Conservation (phyloP, 1,139 yeast genomes). For the Yamadazyma songkhlaensis region DNA sequence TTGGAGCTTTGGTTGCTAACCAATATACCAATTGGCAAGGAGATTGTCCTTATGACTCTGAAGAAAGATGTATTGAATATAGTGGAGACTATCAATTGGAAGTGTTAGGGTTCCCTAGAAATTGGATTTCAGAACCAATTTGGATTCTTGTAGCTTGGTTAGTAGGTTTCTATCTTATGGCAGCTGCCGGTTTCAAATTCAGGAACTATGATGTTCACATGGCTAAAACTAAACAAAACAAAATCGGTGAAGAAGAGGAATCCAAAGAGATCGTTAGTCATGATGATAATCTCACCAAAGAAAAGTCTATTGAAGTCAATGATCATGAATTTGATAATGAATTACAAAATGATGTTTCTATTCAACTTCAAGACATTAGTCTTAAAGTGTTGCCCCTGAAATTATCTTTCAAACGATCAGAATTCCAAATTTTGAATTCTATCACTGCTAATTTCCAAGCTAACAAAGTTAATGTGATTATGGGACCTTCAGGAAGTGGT, state of each 20-base stretch:
- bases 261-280: slow-evolving; percentile 1
- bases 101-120: slow-evolving; percentile 57
- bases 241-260: slow-evolving; percentile 30
- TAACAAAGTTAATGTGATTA: slow-evolving; percentile 69
- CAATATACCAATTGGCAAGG: slow-evolving; percentile 63
- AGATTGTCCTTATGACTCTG: slow-evolving; percentile 45
- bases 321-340: slow-evolving; percentile 15
- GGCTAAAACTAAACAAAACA: slow-evolving; percentile 41
- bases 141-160: slow-evolving; percentile 60
- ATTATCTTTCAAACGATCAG: slow-evolving; percentile 7
- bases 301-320: slow-evolving; percentile 3
- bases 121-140: slow-evolving; percentile 70
- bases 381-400: slow-evolving; percentile 8
- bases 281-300: slow-evolving; percentile 7
- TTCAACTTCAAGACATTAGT: slow-evolving; percentile 17
- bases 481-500: slow-evolving; percentile 92
- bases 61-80: slow-evolving; percentile 30
- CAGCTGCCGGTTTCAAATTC: slow-evolving; percentile 44
- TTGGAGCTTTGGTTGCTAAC: slow-evolving; percentile 66
- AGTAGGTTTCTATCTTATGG: slow-evolving; percentile 49
- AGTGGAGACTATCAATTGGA: slow-evolving; percentile 56
- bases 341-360: slow-evolving; percentile 18
- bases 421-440: slow-evolving; percentile 32
- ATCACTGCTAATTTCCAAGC: slow-evolving; percentile 59
- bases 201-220: slow-evolving; percentile 54